A percentile compares a stretch with the other conserved stretches of the same genome.
Conservation (phyloP, 2,329 filamentous ascomycete genomes). For the Chaetomium strumarium region DNA sequence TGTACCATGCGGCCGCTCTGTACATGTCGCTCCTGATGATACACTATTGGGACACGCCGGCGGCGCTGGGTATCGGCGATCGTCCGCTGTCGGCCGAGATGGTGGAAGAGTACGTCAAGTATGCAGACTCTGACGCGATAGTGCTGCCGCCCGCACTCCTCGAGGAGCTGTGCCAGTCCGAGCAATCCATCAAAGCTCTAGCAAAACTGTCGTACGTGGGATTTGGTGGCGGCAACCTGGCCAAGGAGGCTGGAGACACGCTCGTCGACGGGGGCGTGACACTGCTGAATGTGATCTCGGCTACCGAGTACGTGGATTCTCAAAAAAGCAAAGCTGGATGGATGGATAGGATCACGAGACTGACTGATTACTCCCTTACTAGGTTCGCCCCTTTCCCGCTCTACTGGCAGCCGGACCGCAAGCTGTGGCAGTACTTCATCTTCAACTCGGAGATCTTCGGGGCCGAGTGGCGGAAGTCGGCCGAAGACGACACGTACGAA, state of each 20-base stretch:
- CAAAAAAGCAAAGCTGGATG: background rate
- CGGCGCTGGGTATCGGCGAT: conserved; percentile 29
- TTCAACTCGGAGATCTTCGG: conserved; percentile 38
- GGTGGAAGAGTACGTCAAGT: conserved; percentile 28
- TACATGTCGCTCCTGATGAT: conserved; percentile 22
- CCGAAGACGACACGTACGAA: conserved; percentile 32
- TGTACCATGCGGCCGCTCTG: conserved; percentile 36
- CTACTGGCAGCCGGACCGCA: conserved; percentile 29
- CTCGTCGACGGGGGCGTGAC: conserved; percentile 32
- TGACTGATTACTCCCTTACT: background rate
- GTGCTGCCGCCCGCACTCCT: conserved; percentile 36
- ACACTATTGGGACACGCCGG: conserved; percentile 30
- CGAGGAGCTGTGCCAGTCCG: conserved; percentile 37
- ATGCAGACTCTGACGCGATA: conserved; percentile 26
- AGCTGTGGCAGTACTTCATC: conserved; percentile 40
- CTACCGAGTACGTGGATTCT: conserved; percentile 36
- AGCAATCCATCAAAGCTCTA: conserved; percentile 29
- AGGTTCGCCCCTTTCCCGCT: conserved; percentile 33
- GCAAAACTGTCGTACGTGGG: conserved; percentile 30
- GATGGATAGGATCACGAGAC: background rate
- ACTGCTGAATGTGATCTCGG: conserved; percentile 34
- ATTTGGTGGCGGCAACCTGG: conserved; percentile 38
- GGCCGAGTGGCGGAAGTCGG: conserved; percentile 34
- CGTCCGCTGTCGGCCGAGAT: conserved; percentile 33
- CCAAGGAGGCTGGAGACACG: conserved; percentile 33